Evolutionary conservation across 345 rosid species (phyloP), one percentile per base, ranked within the genome.

Genomic region (Tarenaya hassleriana): DNA sequence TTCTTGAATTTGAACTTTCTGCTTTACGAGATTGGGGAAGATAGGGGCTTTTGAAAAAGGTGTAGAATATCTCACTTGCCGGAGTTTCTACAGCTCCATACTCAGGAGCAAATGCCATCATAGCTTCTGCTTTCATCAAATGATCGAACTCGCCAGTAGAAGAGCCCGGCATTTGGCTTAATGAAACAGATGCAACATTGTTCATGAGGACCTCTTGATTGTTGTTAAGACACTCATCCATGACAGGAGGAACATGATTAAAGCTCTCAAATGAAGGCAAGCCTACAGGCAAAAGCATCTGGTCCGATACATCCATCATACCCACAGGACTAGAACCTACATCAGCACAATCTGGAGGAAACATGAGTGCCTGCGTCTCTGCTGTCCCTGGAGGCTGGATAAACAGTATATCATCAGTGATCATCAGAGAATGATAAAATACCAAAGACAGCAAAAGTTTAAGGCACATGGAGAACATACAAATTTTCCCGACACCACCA

Each of bases 351-450:
- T 88, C 97, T 50, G 94, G 79, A 56, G 95, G 80, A 67, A 88
- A 75, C 69, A 88, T 69, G 66, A 81, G 78, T 46, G 94, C 73
- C 62, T 88, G 87, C 14, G 91, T 88, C 77, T 88, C 99, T 50
- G 99, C 97, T 71, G 97, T 88, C 74, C 99, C 99, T 32, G 99
- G 99, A 54, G 99, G 99, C 99, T 92, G 70, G 73, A 77, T 39
- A 60, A 62, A 60, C 60, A 55, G 62, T 71, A 62, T 11, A 70
- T 63, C 11, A 64, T 27, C 60, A 39, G 33, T 39, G 44, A 34
- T 55, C 24, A 69, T 46, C 24, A 62, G 15, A 62, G 49, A 55
- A 50, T 51, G 39, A 52, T 39, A 42, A 50, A 60, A 56, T 34
- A 56, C 34, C 24, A 49, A 37, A 46, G 13, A 5, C 38, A 39